phyloP scores from a whole-genome alignment of 2,329 filamentous ascomycete genomes.

The Talaromyces sp. region DNA sequence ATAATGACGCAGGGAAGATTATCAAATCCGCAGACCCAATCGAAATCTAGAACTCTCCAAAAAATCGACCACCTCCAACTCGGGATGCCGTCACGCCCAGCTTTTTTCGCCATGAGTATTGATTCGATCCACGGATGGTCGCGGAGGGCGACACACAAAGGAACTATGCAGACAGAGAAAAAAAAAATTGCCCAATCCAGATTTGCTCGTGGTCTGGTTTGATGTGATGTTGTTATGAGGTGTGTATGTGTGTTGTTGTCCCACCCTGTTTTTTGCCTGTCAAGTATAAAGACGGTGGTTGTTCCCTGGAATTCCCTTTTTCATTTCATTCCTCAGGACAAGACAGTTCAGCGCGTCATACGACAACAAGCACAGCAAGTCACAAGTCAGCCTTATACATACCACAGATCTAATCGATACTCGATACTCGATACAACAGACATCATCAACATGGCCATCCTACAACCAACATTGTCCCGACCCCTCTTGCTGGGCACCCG shows the following conservation, averaged over 20 bases:
- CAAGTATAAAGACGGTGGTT: background rate
- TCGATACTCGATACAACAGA: background rate
- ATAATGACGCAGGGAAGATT: slow-evolving; percentile 5
- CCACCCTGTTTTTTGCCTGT: background rate
- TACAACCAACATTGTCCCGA: slow-evolving; percentile 12
- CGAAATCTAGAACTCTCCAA: background rate
- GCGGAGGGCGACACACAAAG: background rate
- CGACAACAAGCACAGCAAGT: background rate
- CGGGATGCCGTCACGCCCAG: background rate
- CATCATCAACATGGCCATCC: background rate
- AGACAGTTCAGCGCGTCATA: too few species aligned
- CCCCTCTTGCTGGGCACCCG: slow-evolving; percentile 29
- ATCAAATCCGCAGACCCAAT: background rate
- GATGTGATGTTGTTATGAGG: slow-evolving; percentile 6
- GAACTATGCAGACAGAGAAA: too few species aligned
- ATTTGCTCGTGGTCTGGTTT: background rate
- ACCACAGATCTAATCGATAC: background rate
- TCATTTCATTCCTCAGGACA: background rate
- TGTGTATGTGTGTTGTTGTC: background rate
- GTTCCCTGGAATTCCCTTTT: background rate
- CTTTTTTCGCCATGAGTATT: background rate
- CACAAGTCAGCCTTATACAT: background rate
- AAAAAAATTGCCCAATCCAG: background rate
- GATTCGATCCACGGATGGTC: slow-evolving; percentile 1
- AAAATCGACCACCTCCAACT: too few species aligned